Base-by-base conservation (phyloP, 495 filamentous ascomycete genomes). In the Lophiotrema nucula region DNA sequence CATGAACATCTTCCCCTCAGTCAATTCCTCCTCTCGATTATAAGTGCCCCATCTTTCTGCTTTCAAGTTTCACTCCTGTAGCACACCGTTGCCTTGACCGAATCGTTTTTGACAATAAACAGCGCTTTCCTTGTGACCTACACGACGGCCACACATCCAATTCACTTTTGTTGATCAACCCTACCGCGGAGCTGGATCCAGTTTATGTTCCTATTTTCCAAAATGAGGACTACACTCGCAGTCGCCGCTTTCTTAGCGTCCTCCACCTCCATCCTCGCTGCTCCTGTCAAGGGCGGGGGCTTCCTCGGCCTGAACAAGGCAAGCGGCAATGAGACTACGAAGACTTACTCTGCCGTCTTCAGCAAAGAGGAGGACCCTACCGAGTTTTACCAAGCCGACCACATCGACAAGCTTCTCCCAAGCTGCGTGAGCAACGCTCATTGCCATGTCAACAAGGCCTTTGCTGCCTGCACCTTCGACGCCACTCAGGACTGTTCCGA, bases 391-490 rank as follows among this genome's bases (percentile, higher is more conserved):
- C 65, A 72, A 11, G 61, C 73, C 24, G 64, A 74, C 19, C 31
- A 57, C 13, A 59, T 62, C 26, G 26, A 72, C 25, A 58, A 53
- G 1, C 57, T 72, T 11, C 35, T 51, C 54, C 19, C 62, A 39
- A 44, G 56, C 19, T 25, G 53, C 18, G 46, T 42, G 6, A 67
- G 69, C 52, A 64, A 77, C 39, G 64, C 64, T 16, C 65, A 72
- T 44, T 57, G 69, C 16, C 77, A 70, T 67, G 69, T 78, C 61
- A 80, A 80, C 57, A 59, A 66, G 4, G 70, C 59, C 11, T 81
- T 81, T 67, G 65, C 65, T 11, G 79, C 75, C 13, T 77, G 80
- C 53, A 66, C 69, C 16, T 73, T 70, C 15, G 59, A 60, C 18
- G 70, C 78, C 43, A 64, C 70, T 11, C 44, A 53, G 0, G 68